Conservation (phyloP, 345 rosid genomes). For the Adansonia digitata region DNA sequence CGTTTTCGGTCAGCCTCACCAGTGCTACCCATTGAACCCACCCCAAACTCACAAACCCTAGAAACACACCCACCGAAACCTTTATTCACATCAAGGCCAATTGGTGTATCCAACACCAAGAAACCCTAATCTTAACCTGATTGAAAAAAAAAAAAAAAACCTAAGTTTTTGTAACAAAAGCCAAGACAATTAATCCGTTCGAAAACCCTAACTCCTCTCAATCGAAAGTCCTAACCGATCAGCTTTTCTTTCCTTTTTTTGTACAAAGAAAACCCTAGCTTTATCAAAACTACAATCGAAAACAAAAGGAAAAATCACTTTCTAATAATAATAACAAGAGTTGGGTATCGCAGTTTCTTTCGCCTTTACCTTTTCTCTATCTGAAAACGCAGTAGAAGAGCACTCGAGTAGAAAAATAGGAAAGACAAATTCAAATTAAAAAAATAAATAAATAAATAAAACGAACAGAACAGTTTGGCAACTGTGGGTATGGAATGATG, state of each 20-base stretch:
- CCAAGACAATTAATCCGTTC: slow-evolving; percentile 16
- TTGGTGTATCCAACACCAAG: not conserved
- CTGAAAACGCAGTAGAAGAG: not conserved
- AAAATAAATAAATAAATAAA: not conserved
- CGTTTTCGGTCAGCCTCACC: slow-evolving; percentile 89
- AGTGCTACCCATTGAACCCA: slow-evolving; percentile 68
- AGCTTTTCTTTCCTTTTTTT: not conserved
- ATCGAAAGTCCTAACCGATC: slow-evolving; percentile 4
- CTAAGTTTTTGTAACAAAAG: not conserved
- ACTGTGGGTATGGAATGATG: not conserved
- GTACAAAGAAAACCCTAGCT: not conserved
- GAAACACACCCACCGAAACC: slow-evolving; percentile 18
- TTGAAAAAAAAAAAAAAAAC: not conserved
- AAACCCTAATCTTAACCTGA: not conserved
- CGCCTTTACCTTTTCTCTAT: not conserved
- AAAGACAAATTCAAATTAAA: not conserved
- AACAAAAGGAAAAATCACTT: not conserved
- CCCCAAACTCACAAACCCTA: slow-evolving; percentile 34
- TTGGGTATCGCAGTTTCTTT: not conserved
- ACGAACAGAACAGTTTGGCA: not conserved
- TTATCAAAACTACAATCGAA: not conserved
- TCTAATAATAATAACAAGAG: not conserved
- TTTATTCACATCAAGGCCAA: slow-evolving; percentile 22
- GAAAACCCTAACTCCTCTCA: slow-evolving; percentile 2
- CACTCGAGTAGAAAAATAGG: slow-evolving; percentile 11